Evolutionary conservation across 257 asterid species (phyloP).

Genomic region (Thymus mandschuricus): DNA sequence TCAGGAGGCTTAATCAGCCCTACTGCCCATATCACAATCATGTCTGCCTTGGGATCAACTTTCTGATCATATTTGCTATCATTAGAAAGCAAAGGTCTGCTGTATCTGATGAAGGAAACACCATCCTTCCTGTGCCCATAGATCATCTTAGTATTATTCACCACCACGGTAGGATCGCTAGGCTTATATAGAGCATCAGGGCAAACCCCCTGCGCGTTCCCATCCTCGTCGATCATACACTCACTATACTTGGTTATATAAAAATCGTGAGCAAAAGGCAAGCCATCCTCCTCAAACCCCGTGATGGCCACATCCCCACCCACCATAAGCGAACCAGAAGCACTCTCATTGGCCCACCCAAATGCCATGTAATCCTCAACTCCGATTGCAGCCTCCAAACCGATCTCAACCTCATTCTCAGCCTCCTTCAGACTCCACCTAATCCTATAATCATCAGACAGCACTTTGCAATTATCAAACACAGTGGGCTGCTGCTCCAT

Average conservation of each 20-base stretch:
- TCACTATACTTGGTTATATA: conserved; percentile 76
- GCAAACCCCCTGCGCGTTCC: conserved; percentile 79
- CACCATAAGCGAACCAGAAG: conserved; percentile 66
- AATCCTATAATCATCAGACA: conserved; percentile 68
- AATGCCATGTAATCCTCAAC: conserved; percentile 81
- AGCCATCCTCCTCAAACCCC: conserved; percentile 76
- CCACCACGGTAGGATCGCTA: conserved; percentile 47
- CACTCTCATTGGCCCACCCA: conserved; percentile 92
- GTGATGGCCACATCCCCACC: conserved; percentile 86
- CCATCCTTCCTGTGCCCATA: conserved; percentile 97
- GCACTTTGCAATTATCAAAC: conserved; percentile 72
- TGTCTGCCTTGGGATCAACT: conserved; percentile 55
- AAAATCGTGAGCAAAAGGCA: conserved; percentile 86
- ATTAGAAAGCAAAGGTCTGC: conserved; percentile 59
- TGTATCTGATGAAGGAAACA: conserved; percentile 82
- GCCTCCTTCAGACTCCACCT: conserved; percentile 73
- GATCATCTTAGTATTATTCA: conserved; percentile 65
- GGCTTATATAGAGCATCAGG: conserved; percentile 68
- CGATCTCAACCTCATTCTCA: conserved; percentile 60
- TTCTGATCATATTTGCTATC: conserved; percentile 64
- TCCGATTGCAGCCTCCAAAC: conserved; percentile 83
- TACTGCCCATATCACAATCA: conserved; percentile 93
- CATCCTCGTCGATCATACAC: conserved; percentile 71
- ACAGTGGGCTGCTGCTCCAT: conserved; percentile 56
- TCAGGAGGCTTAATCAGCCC: conserved; percentile 95